phyloP scores from a whole-genome alignment of 1,139 yeast genomes.

The Taphrina confusa region DNA sequence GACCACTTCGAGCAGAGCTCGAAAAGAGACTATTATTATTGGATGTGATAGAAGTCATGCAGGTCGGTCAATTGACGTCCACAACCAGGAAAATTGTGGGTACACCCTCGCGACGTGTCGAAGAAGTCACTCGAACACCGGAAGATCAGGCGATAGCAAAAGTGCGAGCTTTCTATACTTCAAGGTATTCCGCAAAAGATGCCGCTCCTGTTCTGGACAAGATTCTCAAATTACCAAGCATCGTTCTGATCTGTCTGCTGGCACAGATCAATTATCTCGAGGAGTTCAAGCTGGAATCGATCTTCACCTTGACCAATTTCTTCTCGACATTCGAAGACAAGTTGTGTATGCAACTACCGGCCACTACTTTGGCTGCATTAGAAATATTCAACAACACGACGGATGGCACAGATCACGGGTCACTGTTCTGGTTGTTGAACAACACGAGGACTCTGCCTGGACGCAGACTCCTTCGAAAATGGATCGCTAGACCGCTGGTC shows the following conservation, averaged over 20 bases:
- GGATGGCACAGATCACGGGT: constrained; percentile 59
- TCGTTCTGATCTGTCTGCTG: constrained; percentile 52
- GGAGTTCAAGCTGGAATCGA: constrained; percentile 62
- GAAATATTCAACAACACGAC: constrained; percentile 73
- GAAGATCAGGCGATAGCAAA: constrained; percentile 25
- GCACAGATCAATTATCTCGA: constrained; percentile 57
- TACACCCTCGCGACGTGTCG: constrained; percentile 37
- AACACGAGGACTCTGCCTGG: constrained; percentile 82
- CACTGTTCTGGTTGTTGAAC: constrained; percentile 75
- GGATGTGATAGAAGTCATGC: constrained; percentile 71
- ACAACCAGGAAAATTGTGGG: constrained; percentile 46
- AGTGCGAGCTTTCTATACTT: constrained; percentile 29
- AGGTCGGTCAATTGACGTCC: constrained; percentile 49
- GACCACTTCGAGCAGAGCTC: constrained; percentile 57
- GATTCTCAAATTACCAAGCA: constrained; percentile 38
- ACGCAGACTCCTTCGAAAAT: constrained; percentile 59
- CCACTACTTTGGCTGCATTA: constrained; percentile 65
- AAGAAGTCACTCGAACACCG: constrained; percentile 40
- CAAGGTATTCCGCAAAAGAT: constrained; percentile 6
- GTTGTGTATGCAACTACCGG: constrained; percentile 65
- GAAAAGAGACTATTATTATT: constrained; percentile 74
- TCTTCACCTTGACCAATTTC: constrained; percentile 58
- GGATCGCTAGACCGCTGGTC: constrained; percentile 75
- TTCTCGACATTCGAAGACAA: constrained; percentile 57
- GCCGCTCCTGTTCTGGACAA: constrained; percentile 9